These are phyloP conservation scores for Ramalina peruviana DNA, from an alignment of 495 filamentous ascomycete species.

Conservation along the genomic window DNA sequence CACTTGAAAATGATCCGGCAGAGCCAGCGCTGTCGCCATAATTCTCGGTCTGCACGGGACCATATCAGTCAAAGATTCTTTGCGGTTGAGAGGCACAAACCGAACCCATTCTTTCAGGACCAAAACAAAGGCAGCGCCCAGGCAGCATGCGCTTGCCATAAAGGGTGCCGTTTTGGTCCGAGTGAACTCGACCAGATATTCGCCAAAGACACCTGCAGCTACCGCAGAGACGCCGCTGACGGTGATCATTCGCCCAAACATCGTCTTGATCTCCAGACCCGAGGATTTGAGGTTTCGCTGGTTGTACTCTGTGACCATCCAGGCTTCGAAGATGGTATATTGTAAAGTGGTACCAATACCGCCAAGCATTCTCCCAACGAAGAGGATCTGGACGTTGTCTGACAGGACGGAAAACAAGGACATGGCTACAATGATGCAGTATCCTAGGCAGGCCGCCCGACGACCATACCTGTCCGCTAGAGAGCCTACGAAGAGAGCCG, in stretches of 20 bases:
- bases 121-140: constrained; percentile 25
- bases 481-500: constrained; percentile 32
- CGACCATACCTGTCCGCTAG: constrained; percentile 38
- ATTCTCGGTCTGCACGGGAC: constrained; percentile 27
- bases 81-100: not conserved
- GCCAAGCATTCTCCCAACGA: constrained; percentile 35
- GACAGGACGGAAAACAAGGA: constrained; percentile 35
- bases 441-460: constrained; percentile 31
- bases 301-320: constrained; percentile 42
- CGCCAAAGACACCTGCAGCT: constrained; percentile 26
- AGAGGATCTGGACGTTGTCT: constrained; percentile 26
- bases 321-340: constrained; percentile 42
- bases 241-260: constrained; percentile 37
- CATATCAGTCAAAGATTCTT: not conserved
- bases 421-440: constrained; percentile 34
- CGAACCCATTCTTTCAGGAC: constrained; percentile 37
- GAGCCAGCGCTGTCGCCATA: constrained; percentile 22
- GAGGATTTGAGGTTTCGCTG: constrained; percentile 19
- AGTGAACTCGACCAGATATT: constrained; percentile 23
- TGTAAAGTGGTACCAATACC: constrained; percentile 39
- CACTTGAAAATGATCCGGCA: not conserved
- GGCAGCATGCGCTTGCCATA: constrained; percentile 23
- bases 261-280: constrained; percentile 19
- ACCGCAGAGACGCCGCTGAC: constrained; percentile 39
- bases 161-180: constrained; percentile 40